A percentile compares a stretch with the other conserved stretches of the same genome.
phyloP scores from a whole-genome alignment of 2,329 filamentous ascomycete genomes.

The Seiridium unicorne region DNA sequence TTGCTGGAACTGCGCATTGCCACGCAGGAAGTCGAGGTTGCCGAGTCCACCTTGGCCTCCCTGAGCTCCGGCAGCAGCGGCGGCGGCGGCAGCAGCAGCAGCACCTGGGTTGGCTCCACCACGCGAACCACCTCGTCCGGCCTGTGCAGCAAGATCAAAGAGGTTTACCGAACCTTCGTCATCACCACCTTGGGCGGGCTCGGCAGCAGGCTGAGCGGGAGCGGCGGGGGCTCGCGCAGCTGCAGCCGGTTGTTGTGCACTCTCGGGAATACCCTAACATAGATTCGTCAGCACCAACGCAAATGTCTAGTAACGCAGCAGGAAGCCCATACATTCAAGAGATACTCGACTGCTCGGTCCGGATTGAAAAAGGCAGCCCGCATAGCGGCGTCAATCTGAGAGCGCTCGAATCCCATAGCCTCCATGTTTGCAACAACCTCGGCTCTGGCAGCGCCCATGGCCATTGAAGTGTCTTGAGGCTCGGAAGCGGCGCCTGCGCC shows the following conservation, averaged over 20 bases:
- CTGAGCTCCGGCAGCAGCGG: constrained; percentile 42
- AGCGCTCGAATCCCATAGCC: constrained; percentile 90
- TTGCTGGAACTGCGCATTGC: constrained; percentile 97
- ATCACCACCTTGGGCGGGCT: constrained; percentile 43
- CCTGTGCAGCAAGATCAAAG: constrained; percentile 88
- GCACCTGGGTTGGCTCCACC: constrained; percentile 39
- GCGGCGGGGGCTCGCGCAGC: constrained; percentile 39
- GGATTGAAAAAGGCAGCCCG: constrained; percentile 96
- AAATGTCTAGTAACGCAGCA: constrained; percentile 12
- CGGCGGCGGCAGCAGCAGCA: constrained; percentile 43
- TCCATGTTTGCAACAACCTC: constrained; percentile 90
- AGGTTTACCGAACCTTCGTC: constrained; percentile 77
- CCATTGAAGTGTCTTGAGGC: constrained; percentile 60
- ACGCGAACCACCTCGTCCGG: constrained; percentile 47
- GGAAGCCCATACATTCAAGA: constrained; percentile 67
- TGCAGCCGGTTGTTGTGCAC: constrained; percentile 65
- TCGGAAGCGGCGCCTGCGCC: constrained; percentile 50
- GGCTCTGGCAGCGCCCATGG: constrained; percentile 79
- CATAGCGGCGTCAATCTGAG: constrained; percentile 90
- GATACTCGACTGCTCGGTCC: constrained; percentile 94
- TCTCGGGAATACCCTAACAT: constrained; percentile 82
- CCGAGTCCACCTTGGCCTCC: constrained; percentile 55
- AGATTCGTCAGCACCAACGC: neutral
- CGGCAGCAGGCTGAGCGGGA: constrained; percentile 33
- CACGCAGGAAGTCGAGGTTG: constrained; percentile 89